Evolutionary conservation across 805 yeast species (phyloP), one percentile per base, ranked within the genome.

Genomic region (Saccharomyces mikatae): DNA sequence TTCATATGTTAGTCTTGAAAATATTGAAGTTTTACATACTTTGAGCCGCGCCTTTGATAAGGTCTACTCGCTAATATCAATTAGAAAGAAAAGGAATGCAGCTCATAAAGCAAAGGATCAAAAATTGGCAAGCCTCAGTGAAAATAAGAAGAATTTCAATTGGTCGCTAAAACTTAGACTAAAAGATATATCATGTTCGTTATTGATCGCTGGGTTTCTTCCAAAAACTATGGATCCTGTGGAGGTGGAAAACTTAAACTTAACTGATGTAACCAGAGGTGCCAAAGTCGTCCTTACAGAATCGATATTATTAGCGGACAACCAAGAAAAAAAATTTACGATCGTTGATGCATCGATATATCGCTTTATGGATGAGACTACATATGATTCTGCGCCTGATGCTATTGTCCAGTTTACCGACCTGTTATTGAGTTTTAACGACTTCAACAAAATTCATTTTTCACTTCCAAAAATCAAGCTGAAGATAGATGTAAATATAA

Each of bases 401-500:
- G 48, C 55, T 11, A 50, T 67, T 4, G 32, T 64, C n/a, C 54
- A 52, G 3, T 41, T 64, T 4, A 48, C 51, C 4, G 51, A 66
- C 28, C 49, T 70, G 6, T 41, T 46, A 5, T 3, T 66, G 4
- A 48, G 41, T 10, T 26, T 26, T 1, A 29, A 36, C 4, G 11
- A 28, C 1, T 27, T 46, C 14, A 29, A 41, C 1, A 46, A 41
- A 3, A 28, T 54, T 2, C 21, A 8, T 10, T 27, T 63, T n/a
- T 36, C 14, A 13, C 41, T 67, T 11, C 71, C 72, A 1, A 49
- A 52, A 13, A 47, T 67, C 14, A 59, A 60, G 24, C n/a, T 65
- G 2, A 62, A 61, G 31, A 49, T 69, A 26, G 73, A 68, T 54
- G 62, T 67, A 6, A 63, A 62, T 54, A n/a, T 64, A 3, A 56